phyloP scores from a whole-genome alignment of 2,329 filamentous ascomycete species.

The Neopestalotiopsis rosae region DNA sequence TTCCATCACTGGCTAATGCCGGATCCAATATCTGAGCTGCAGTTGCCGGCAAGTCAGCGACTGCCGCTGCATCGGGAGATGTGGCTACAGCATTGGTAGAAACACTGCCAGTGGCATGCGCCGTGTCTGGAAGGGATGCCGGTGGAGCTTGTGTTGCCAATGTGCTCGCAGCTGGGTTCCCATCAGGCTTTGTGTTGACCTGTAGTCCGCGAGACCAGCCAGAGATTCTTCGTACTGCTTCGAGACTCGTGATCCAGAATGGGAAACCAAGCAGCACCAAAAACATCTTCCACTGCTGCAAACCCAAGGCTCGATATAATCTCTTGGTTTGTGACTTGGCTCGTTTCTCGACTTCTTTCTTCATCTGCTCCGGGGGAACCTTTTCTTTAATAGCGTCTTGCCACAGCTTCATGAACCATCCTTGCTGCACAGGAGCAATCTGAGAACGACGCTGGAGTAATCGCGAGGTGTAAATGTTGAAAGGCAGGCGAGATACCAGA shows the following conservation, averaged over 20 bases:
- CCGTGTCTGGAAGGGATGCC: not conserved
- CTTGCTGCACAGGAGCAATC: conserved; percentile 38
- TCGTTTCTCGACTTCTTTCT: conserved; percentile 35
- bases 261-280: conserved; percentile 46
- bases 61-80: conserved; percentile 14
- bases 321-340: conserved; percentile 27
- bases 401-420: conserved; percentile 39
- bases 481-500: conserved; percentile 51
- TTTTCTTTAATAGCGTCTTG: conserved; percentile 26
- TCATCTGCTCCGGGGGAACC: conserved; percentile 9
- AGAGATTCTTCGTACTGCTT: conserved; percentile 54
- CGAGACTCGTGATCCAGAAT: conserved; percentile 56
- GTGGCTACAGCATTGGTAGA: conserved; percentile 8
- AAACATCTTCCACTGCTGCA: conserved; percentile 54
- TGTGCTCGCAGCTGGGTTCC: conserved; percentile 17
- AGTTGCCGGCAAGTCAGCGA: conserved; percentile 27
- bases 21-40: conserved; percentile 35
- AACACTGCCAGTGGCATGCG: not conserved
- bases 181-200: conserved; percentile 27
- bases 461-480: conserved; percentile 44
- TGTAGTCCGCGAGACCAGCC: conserved; percentile 43
- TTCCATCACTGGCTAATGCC: conserved; percentile 53
- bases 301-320: conserved; percentile 40
- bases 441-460: conserved; percentile 35
- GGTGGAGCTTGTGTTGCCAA: not conserved